Base-by-base conservation (phyloP, 352 stramenopile genomes). In the Peronospora farinosa region DNA sequence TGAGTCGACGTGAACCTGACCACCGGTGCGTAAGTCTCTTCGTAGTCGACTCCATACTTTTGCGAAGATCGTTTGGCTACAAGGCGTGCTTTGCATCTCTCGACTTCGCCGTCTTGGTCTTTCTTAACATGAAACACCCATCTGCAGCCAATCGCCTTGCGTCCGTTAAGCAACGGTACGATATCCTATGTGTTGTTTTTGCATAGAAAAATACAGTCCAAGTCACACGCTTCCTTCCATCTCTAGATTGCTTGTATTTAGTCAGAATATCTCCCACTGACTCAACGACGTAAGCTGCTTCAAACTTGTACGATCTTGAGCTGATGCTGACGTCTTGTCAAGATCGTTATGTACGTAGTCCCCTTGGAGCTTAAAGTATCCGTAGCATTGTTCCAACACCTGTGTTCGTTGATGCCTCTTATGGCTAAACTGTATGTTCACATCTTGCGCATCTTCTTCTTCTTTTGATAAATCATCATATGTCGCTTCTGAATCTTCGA, bases 41-140 rank as follows among this genome's bases (percentile, higher is more conserved):
- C 19, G 5, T 32, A 70, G 33, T 73, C 61, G 12, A 63, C 59
- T 2, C 50, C 60, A 38, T 47, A 60, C 16, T n/a, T 59, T 48
- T 73, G 61, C 7, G 11, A 30, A 38, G 31, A 27, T 12, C 47
- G 36, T 5, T 42, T 42, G 4, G 47, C 36, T 0, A 52, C 36
- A 15, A 71, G 49, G 16, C 65, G 31, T 19, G 35, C 39, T 36
- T 65, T 63, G 31, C 38, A 68, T 23, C 39, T 13, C 4, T 27
- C n/a, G 4, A 17, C 37, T 23, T 46, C 0, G 1, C 51, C 35
- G 31, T 47, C 8, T 52, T 36, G 27, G 19, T 51, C 25, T 10
- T 28, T 13, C 28, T 47, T 58, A 6, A 52, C 19, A 28, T 33
- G 27, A 9, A 58, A 51, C 11, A 36, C 17, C 30, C 41, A 49